phyloP scores from a whole-genome alignment of 331 rosid genomes.

The Malus hybrid region DNA sequence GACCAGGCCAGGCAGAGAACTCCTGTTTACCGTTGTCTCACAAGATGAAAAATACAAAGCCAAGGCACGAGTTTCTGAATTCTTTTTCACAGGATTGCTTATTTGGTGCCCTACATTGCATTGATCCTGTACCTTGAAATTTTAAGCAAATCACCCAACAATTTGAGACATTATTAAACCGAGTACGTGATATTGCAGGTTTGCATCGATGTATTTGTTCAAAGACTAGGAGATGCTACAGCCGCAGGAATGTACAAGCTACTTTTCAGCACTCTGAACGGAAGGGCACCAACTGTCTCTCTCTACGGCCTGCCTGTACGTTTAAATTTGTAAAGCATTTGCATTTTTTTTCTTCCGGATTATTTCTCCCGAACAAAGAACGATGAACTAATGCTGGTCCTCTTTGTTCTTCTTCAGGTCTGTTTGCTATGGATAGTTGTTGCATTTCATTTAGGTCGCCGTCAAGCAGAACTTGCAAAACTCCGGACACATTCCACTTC shows the following conservation, averaged over 20 bases:
- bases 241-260: conserved; percentile 94
- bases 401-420: conserved; percentile 41
- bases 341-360: neutral
- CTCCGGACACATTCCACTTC: conserved; percentile 23
- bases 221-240: conserved; percentile 92
- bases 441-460: conserved; percentile 73
- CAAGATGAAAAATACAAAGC: conserved; percentile 98
- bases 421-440: conserved; percentile 67
- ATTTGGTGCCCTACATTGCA: conserved; percentile 3
- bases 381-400: neutral
- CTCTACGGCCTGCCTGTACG: conserved; percentile 85
- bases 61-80: conserved; percentile 37
- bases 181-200: conserved; percentile 44
- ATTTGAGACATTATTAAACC: neutral
- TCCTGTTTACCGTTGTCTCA: conserved; percentile 82
- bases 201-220: conserved; percentile 88
- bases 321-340: neutral
- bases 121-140: neutral
- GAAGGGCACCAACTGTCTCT: conserved; percentile 60
- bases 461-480: conserved; percentile 63
- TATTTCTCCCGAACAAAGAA: neutral
- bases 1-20: conserved; percentile 96
- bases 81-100: neutral
- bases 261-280: conserved; percentile 51
- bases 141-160: neutral